Evolutionary conservation across 106 monocot genomes (phyloP).

Genomic region (Acanthochlamys bracteata): DNA sequence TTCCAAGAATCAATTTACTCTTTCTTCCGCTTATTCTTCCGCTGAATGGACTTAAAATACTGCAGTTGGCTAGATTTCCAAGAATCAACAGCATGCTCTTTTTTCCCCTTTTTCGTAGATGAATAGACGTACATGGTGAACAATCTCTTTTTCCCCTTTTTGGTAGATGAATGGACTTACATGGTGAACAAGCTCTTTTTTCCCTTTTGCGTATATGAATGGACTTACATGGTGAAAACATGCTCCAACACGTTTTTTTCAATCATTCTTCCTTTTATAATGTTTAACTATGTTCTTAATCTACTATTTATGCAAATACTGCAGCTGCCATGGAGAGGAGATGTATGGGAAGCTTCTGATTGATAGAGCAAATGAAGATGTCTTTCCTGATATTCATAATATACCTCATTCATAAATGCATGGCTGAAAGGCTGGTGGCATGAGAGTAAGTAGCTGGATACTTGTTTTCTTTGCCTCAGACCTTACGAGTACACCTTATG

Average conservation of each 20-base stretch:
- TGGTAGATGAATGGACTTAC: too few species aligned
- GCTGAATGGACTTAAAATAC: too few species aligned
- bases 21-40: too few species aligned
- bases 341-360: constrained; percentile 97
- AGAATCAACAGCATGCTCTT: too few species aligned
- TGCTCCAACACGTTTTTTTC: not conserved
- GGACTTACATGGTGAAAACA: too few species aligned
- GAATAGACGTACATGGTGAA: too few species aligned
- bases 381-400: constrained; percentile 87
- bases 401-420: constrained; percentile 91
- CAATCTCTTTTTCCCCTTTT: too few species aligned
- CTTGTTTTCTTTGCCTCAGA: not conserved
- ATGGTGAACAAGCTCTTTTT: too few species aligned
- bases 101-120: too few species aligned
- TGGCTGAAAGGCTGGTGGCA: constrained; percentile 95
- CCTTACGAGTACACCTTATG: not conserved
- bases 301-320: not conserved
- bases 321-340: constrained; percentile 96
- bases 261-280: not conserved
- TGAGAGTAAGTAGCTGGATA: constrained; percentile 44
- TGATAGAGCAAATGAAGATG: constrained; percentile 96
- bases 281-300: not conserved
- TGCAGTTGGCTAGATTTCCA: too few species aligned
- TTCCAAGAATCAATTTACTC: too few species aligned
- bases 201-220: too few species aligned